Conservation (phyloP, 345 rosid genomes). For the Capsella bursapastoris region DNA sequence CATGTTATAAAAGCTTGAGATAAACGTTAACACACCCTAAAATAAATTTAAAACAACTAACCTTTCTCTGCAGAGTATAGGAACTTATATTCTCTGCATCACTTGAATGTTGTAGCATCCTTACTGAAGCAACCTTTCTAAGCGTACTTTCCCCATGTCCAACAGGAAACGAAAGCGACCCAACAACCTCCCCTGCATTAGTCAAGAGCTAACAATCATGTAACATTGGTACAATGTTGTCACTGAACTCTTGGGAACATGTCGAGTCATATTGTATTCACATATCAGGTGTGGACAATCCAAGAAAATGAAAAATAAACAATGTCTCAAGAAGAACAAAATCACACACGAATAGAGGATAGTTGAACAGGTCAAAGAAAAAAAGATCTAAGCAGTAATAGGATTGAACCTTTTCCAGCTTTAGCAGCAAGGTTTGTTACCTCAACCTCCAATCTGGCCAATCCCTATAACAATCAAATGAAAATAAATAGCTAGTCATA, state of each 20-base stretch:
- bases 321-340: conserved; percentile 1
- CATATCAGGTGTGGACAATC: conserved; percentile 18
- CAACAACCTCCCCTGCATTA: conserved; percentile 91
- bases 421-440: conserved; percentile 97
- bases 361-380: conserved; percentile 12
- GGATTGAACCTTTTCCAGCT: conserved; percentile 91
- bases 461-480: conserved; percentile 54
- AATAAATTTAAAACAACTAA: conserved; percentile 44
- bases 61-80: conserved; percentile 76
- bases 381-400: conserved; percentile 28
- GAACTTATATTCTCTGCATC: conserved; percentile 59
- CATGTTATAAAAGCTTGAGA: conserved; percentile 24
- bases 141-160: conserved; percentile 64
- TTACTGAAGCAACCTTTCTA: conserved; percentile 79
- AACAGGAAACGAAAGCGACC: conserved; percentile 85
- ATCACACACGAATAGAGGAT: conserved; percentile 10
- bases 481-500: conserved; percentile 1
- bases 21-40: conserved; percentile 20
- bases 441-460: conserved; percentile 93
- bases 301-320: conserved; percentile 14
- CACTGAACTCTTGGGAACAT: conserved; percentile 24
- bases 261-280: conserved; percentile 1
- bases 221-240: conserved; percentile 25
- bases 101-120: conserved; percentile 66
- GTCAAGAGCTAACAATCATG: conserved; percentile 40